Evolutionary conservation across 352 stramenopile species (phyloP), one percentile per base, ranked within the genome.

Genomic region (Phytophthora sojae): DNA sequence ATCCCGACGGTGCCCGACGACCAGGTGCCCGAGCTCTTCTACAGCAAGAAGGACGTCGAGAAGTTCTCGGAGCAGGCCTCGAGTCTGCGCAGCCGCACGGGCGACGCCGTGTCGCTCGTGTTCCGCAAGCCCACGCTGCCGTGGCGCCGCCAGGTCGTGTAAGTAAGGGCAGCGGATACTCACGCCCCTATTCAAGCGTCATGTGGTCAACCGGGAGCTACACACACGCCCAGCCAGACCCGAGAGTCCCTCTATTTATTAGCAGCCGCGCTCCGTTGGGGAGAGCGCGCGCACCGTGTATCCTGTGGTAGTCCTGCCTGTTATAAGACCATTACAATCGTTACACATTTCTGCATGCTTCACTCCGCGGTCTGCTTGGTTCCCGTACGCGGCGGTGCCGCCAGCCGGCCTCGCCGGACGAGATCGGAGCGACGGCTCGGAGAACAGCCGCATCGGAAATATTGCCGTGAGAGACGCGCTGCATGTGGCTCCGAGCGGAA

Each of bases 21-120:
- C 42, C 73, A 89, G 50, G 71, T 87, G 26, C 52, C 69, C 7
- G 75, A 90, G 61, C 79, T 92, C 8, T 92, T 90, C 53, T 92
- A 92, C 74, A 88, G 69, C 56, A 81, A 79, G 30, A 76, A 88
- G 44, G 84, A 92, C 15, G 82, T 92, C 57, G 77, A 83, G 50
- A 79, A 74, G 56, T 92, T 92, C 69, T 86, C 82, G 49, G 75
- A 77, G 44, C 80, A 85, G 44, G 82, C 84, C 1, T 71, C 75
- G 2, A 92, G 82, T 71, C 53, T 92, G 14, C 49, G 73, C 21
- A 73, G 73, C 35, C 84, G 84, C 69, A 92, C 84, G 9, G 84
- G 82, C 32, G 82, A 89, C 39, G 84, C 76, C 23, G 57, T 92
- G 62, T 86, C 63, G 50, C 67, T 67, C 2, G 80, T 79, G 15